Evolutionary conservation across 768 basidiomycete genomes (phyloP), one percentile per base, ranked within the genome.

Genomic region (Termitomyces sp.): DNA sequence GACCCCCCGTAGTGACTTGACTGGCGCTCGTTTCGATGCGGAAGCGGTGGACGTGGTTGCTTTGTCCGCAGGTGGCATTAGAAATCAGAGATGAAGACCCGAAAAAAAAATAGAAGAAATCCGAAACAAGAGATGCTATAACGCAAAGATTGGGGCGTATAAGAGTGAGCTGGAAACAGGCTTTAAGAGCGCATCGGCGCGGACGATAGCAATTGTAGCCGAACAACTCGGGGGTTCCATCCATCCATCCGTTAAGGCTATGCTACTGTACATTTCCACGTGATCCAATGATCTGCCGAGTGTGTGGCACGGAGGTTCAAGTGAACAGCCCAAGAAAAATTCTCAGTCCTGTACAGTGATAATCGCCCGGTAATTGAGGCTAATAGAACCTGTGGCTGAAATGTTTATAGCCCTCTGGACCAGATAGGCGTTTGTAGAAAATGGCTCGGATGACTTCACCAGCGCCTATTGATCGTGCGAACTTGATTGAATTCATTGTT

Each of bases 171-270:
- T 32, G 28, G 45, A 30, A 22, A 22, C 22, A 47, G 44, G 19
- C 26, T 49, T 55, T 43, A 49, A 43, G 54, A 49, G 46, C 14
- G 34, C 54, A 55, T 55, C 54, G 47, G 47, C 47, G 54, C 41
- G 12, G 8, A 30, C 50, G 37, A 24, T 51, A n/a, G 50, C 28
- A n/a, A 28, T 10, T n/a, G 38, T 41, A 51, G 17, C 50, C 50
- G 50, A 41, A 21, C 40, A 51, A 30, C 50, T 51, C 50, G 50
- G 45, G 26, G 21, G n/a, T n/a, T n/a, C n/a, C 42, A 28, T 35
- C 30, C 8, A 44, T 24, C 26, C 28, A 30, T 41, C 37, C 49
- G 35, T 37, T 19, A 40, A 54, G 53, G 53, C 53, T 32, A 34
- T 54, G 53, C 45, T 24, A 11, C 30, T 34, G 19, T 28, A 34